Percentiles rank a stretch among this genome's conserved stretches.
These are phyloP conservation scores for Yarrowia hollandica DNA, from an alignment of 805 yeast species.

Conservation along the genomic window DNA sequence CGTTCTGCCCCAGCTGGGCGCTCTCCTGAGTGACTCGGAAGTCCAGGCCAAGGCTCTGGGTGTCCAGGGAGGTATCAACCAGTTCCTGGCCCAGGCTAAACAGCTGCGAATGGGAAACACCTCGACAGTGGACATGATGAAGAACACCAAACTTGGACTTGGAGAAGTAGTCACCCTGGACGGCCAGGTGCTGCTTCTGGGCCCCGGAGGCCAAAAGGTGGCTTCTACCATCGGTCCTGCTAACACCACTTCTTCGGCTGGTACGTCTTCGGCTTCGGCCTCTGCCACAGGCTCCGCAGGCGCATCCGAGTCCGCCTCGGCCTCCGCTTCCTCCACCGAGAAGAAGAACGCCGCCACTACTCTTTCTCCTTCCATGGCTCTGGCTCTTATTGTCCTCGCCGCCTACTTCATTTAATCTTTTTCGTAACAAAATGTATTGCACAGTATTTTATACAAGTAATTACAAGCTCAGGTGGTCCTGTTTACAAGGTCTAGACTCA, in stretches of 20 bases:
- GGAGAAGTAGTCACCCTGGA: not conserved
- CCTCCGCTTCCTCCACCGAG: not conserved
- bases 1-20: slow-evolving; percentile 8
- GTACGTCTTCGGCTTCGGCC: not conserved
- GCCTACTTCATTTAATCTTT: not conserved
- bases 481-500: too few relatives aligned
- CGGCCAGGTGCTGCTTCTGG: slow-evolving; percentile 8
- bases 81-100: slow-evolving; percentile 19
- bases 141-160: slow-evolving; percentile 19
- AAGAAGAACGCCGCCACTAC: slow-evolving; percentile 5
- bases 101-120: slow-evolving; percentile 18
- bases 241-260: not conserved
- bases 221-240: slow-evolving; percentile 13
- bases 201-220: slow-evolving; percentile 11
- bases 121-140: not conserved
- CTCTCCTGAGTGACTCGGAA: not conserved
- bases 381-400: not conserved
- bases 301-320: not conserved
- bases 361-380: not conserved
- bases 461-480: too few relatives aligned
- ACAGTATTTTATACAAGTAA: too few relatives aligned
- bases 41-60: slow-evolving; percentile 28
- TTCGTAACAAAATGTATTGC: too few relatives aligned
- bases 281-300: not conserved
- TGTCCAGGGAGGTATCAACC: slow-evolving; percentile 18